Evolutionary conservation across 2,329 filamentous ascomycete species (phyloP).

Genomic region (Cryphonectria radicalis): DNA sequence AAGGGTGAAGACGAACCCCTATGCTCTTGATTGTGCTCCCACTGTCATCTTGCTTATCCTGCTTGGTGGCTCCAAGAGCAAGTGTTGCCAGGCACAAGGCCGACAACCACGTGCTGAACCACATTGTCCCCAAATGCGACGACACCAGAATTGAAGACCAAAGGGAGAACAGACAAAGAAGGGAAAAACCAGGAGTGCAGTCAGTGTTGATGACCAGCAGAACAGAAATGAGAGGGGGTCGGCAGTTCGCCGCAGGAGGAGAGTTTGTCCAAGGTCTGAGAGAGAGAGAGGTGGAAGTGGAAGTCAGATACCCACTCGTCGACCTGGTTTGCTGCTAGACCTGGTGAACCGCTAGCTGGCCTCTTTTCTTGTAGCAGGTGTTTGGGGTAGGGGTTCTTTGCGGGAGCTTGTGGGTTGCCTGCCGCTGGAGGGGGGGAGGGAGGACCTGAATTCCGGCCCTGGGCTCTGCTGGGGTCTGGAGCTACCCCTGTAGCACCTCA

Average conservation of each 20-base stretch:
- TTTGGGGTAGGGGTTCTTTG: constrained; percentile 24
- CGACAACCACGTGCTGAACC: constrained; percentile 50
- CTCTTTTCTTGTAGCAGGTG: constrained; percentile 31
- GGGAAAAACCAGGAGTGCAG: constrained; percentile 13
- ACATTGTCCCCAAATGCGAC: constrained; percentile 43
- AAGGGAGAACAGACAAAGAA: constrained; percentile 11
- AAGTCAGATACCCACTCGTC: constrained; percentile 21
- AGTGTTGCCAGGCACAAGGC: constrained; percentile 54
- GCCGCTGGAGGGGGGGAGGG: background rate
- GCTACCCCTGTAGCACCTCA: constrained; percentile 22
- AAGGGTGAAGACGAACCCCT: constrained; percentile 43
- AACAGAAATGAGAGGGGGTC: constrained; percentile 21
- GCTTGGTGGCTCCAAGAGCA: constrained; percentile 52
- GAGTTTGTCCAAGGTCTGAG: constrained; percentile 22
- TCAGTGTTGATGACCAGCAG: constrained; percentile 8
- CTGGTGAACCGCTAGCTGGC: constrained; percentile 34
- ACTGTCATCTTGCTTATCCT: constrained; percentile 48
- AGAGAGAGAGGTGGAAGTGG: constrained; percentile 7
- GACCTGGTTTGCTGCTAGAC: constrained; percentile 18
- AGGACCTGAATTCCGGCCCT: background rate
- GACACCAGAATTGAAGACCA: constrained; percentile 19
- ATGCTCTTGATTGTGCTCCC: constrained; percentile 53
- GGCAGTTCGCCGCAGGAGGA: constrained; percentile 27
- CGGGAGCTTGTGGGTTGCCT: constrained; percentile 17
- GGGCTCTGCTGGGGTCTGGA: background rate